Percentiles rank a stretch among this genome's conserved stretches.
These are phyloP conservation scores for Podaxis mareebaensis DNA, from an alignment of 768 basidiomycete genomes.

Conservation along the genomic window DNA sequence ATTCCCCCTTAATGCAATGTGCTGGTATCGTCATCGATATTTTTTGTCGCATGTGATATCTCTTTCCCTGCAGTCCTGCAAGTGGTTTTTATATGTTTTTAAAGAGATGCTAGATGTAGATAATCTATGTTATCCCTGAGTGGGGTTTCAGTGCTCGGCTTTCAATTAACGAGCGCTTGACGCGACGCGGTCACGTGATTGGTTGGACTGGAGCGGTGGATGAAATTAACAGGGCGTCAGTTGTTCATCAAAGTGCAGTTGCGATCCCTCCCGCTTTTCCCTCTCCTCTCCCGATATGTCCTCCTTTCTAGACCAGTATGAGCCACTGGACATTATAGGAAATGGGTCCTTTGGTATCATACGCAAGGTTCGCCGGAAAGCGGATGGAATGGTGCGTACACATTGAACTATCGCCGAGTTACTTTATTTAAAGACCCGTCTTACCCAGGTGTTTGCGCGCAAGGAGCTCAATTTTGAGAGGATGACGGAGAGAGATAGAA, in stretches of 20 bases:
- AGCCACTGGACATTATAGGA: slow-evolving; percentile 88
- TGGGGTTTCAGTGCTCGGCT: no score
- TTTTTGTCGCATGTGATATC: no score
- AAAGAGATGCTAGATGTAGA: background rate
- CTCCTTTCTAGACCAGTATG: slow-evolving; percentile 76
- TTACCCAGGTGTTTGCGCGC: slow-evolving; percentile 75
- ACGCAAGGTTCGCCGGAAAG: slow-evolving; percentile 85
- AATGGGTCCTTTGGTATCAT: slow-evolving; percentile 99
- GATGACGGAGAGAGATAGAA: slow-evolving; percentile 94
- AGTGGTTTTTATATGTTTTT: background rate
- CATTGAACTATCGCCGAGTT: slow-evolving; percentile 2
- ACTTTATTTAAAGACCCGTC: background rate
- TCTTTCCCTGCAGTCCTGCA: no score
- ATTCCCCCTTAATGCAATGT: background rate
- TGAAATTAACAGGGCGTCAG: slow-evolving; percentile 1
- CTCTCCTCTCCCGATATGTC: slow-evolving; percentile 21
- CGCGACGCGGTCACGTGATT: slow-evolving; percentile 12
- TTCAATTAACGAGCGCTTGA: background rate
- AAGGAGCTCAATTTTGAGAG: slow-evolving; percentile 98
- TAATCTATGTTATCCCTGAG: background rate
- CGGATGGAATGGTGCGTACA: slow-evolving; percentile 74
- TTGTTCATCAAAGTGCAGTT: background rate
- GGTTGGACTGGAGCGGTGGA: background rate
- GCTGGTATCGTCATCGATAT: no score
- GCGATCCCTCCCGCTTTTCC: slow-evolving; percentile 16